phyloP scores from a whole-genome alignment of 441 rosid species.

The Dalechampia spathulata region DNA sequence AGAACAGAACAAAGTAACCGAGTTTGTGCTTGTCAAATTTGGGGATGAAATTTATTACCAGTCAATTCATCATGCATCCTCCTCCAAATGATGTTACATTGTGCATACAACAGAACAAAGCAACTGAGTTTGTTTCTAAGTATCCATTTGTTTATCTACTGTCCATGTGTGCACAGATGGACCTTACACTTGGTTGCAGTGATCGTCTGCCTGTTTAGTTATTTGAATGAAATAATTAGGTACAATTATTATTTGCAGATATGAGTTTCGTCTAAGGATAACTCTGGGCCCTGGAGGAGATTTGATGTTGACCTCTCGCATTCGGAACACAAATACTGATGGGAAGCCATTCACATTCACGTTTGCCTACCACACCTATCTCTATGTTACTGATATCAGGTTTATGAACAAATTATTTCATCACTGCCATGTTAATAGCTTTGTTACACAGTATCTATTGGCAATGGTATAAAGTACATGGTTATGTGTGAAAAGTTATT shows the following conservation, averaged over 20 bases:
- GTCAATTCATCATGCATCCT: background rate
- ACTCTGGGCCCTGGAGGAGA: constrained; percentile 77
- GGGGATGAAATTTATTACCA: background rate
- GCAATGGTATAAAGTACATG: background rate
- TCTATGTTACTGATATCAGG: constrained; percentile 88
- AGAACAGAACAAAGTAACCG: too few relatives aligned
- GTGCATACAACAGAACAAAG: too few relatives aligned
- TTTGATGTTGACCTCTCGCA: constrained; percentile 77
- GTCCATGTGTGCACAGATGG: too few relatives aligned
- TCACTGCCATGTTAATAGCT: too few relatives aligned
- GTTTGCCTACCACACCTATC: constrained; percentile 84
- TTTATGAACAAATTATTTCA: constrained; percentile 13
- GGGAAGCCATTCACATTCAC: constrained; percentile 86
- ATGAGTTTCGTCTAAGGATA: constrained; percentile 78
- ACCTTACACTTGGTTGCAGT: too few relatives aligned
- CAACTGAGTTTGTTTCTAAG: too few relatives aligned
- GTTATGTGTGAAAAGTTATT: background rate
- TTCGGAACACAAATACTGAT: constrained; percentile 71
- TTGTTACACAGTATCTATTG: background rate
- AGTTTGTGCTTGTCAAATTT: too few relatives aligned
- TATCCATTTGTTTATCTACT: too few relatives aligned
- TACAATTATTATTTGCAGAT: constrained; percentile 32
- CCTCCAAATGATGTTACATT: background rate
- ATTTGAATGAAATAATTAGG: background rate
- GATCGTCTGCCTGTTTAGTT: too few relatives aligned